These are phyloP conservation scores for Monosporascus sp. DNA, from an alignment of 2,329 filamentous ascomycete species.

Conservation along the genomic window DNA sequence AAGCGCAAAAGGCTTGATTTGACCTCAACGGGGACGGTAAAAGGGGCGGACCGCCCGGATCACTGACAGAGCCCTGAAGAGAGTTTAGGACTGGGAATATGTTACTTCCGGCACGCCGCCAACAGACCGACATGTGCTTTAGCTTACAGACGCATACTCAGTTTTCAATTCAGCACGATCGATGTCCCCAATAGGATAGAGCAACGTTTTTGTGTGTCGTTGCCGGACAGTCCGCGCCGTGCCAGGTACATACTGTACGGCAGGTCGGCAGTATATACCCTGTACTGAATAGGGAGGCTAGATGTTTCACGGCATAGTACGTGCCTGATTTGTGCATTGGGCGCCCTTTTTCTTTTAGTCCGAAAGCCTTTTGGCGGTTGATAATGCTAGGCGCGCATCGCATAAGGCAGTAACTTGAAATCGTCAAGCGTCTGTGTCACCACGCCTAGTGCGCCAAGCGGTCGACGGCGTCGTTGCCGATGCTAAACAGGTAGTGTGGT, in stretches of 20 bases:
- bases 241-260: not conserved
- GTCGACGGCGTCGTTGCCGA: not conserved
- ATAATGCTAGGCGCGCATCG: not conserved
- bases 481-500: not conserved
- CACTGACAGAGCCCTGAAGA: too few relatives aligned
- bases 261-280: too few relatives aligned
- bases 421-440: not conserved
- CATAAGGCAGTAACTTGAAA: not conserved
- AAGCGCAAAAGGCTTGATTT: too few relatives aligned
- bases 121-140: too few relatives aligned
- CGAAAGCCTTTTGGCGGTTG: not conserved
- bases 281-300: not conserved
- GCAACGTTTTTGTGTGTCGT: too few relatives aligned
- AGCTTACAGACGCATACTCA: too few relatives aligned
- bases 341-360: not conserved
- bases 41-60: too few relatives aligned
- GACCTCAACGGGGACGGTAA: too few relatives aligned
- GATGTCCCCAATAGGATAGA: too few relatives aligned
- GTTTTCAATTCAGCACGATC: too few relatives aligned
- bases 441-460: not conserved
- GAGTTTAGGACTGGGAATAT: too few relatives aligned
- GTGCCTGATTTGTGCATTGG: not conserved
- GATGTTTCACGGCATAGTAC: not conserved
- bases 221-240: not conserved
- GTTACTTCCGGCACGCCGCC: too few relatives aligned